Evolutionary conservation across 129 eudicot species (phyloP).

Genomic region (Glebionis coronaria): DNA sequence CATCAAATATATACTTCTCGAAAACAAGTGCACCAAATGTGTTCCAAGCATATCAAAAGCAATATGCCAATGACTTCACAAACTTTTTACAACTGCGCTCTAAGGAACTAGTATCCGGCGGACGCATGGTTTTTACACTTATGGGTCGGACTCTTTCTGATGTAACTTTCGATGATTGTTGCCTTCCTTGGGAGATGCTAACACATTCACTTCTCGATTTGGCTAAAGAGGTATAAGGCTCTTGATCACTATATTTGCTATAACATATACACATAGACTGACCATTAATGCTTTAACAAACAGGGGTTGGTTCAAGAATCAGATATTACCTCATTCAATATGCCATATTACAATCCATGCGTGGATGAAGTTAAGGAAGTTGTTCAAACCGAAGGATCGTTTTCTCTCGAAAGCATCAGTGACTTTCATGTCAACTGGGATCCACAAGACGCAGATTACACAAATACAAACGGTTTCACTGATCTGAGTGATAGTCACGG

Average conservation of each 20-base stretch:
- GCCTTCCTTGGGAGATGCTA: slow-evolving; percentile 4
- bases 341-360: slow-evolving; percentile 32
- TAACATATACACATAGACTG: background rate
- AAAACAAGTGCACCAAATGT: slow-evolving; percentile 39
- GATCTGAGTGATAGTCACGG: background rate
- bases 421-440: slow-evolving; percentile 24
- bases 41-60: slow-evolving; percentile 32
- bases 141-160: slow-evolving; percentile 15
- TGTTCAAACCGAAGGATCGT: slow-evolving; percentile 28
- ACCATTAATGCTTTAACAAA: slow-evolving; percentile 1
- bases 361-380: slow-evolving; percentile 27
- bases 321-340: slow-evolving; percentile 34
- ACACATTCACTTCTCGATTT: slow-evolving; percentile 30
- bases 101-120: slow-evolving; percentile 26
- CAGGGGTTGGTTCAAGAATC: slow-evolving; percentile 34
- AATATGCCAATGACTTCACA: slow-evolving; percentile 27
- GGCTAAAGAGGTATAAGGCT: slow-evolving; percentile 16
- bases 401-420: slow-evolving; percentile 18
- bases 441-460: slow-evolving; percentile 22
- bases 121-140: slow-evolving; percentile 31
- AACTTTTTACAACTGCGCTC: slow-evolving; percentile 26
- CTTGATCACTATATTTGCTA: background rate
- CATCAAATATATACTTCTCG: slow-evolving; percentile 31
- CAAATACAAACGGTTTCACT: background rate
- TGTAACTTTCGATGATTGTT: slow-evolving; percentile 21